Conservation (phyloP, 495 filamentous ascomycete genomes). For the Trichoderma reesei region DNA sequence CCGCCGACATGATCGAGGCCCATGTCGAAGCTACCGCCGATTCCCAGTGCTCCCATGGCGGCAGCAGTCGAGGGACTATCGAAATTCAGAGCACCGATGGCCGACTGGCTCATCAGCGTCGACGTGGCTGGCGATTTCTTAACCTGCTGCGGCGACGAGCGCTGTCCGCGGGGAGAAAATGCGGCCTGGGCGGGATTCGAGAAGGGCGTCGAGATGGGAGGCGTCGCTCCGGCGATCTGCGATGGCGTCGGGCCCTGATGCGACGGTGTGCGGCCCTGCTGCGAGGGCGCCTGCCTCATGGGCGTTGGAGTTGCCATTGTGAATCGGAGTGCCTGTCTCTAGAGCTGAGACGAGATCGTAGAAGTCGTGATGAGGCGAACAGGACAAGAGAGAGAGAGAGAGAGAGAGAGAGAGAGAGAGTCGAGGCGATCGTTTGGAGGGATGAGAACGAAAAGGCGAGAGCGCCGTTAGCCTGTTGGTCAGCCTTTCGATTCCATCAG, state of each 20-base stretch:
- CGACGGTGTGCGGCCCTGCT: constrained; percentile 36
- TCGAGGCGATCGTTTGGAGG: neutral
- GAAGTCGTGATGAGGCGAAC: neutral
- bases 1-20: constrained; percentile 29
- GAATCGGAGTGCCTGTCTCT: neutral
- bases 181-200: constrained; percentile 36
- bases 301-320: constrained; percentile 44
- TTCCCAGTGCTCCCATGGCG: constrained; percentile 35
- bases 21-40: constrained; percentile 28
- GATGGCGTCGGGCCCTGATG: constrained; percentile 41
- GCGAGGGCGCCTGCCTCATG: constrained; percentile 35
- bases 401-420: too few species aligned
- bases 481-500: neutral
- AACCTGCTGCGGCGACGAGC: constrained; percentile 44
- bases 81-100: constrained; percentile 33
- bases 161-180: constrained; percentile 40
- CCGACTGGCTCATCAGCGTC: constrained; percentile 29
- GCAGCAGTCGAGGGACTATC: constrained; percentile 45
- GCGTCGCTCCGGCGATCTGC: constrained; percentile 39
- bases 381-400: too few species aligned
- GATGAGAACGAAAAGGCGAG: neutral
- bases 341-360: neutral
- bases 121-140: constrained; percentile 43
- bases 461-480: neutral
- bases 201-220: constrained; percentile 47